A percentile compares a stretch with the other conserved stretches of the same genome.
Evolutionary conservation across 371 early-diverging fungal genomes (phyloP).

Genomic region (Mortierella sp.): DNA sequence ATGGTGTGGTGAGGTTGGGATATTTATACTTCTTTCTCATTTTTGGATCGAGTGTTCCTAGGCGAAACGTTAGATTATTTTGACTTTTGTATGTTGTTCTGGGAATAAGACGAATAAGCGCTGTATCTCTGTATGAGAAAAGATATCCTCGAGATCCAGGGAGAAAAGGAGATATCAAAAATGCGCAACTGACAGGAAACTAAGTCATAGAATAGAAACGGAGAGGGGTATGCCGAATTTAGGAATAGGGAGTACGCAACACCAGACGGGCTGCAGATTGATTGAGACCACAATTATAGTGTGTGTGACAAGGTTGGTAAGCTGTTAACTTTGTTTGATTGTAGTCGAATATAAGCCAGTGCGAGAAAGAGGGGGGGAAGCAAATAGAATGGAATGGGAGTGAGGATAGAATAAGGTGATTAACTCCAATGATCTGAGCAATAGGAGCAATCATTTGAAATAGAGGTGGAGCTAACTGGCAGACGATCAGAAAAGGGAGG

Average conservation of each 20-base stretch:
- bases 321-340: not conserved
- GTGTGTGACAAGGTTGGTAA: not conserved
- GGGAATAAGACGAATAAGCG: not conserved
- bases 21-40: conserved; percentile 34
- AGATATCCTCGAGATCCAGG: not conserved
- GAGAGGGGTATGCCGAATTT: not conserved
- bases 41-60: not conserved
- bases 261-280: not conserved
- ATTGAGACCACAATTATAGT: not conserved
- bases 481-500: not conserved
- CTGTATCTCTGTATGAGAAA: not conserved
- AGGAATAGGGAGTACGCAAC: not conserved
- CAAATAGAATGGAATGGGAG: not conserved
- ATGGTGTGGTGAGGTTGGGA: conserved; percentile 35
- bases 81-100: not conserved
- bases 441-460: not conserved
- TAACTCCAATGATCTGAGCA: not conserved
- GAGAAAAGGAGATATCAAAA: not conserved
- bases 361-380: not conserved
- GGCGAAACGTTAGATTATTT: not conserved
- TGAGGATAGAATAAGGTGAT: not conserved
- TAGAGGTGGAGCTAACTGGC: not conserved
- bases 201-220: not conserved
- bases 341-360: not conserved
- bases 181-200: not conserved